phyloP scores from a whole-genome alignment of 345 rosid genomes.

The Gossypium thurberi region DNA sequence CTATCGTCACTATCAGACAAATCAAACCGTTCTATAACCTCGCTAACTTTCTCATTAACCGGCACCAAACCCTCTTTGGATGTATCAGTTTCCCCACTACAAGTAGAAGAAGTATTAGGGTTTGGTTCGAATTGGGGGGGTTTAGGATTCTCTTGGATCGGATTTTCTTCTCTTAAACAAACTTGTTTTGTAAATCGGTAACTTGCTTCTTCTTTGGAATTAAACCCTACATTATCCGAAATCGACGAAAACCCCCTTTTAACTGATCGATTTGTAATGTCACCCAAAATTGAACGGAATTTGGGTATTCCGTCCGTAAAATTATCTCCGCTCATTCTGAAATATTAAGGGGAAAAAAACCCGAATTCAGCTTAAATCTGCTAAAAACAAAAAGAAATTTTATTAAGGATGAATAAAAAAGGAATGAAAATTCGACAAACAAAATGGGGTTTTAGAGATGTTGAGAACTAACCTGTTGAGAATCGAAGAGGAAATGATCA shows the following conservation, averaged over 20 bases:
- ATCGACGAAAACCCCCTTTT: conserved; percentile 44
- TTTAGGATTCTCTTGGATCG: conserved; percentile 31
- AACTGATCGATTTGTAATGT: conserved; percentile 41
- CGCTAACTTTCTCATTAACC: conserved; percentile 22
- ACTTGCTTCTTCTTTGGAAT: conserved; percentile 31
- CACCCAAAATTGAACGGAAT: conserved; percentile 34
- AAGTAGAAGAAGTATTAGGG: conserved; percentile 17
- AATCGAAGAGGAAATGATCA: neutral
- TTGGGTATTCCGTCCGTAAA: conserved; percentile 18
- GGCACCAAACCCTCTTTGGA: conserved; percentile 10
- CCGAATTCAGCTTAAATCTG: neutral
- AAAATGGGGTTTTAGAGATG: neutral
- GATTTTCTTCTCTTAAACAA: conserved; percentile 40
- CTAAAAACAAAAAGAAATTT: neutral
- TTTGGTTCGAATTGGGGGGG: conserved; percentile 9
- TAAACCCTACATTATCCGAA: conserved; percentile 28
- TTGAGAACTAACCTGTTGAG: neutral
- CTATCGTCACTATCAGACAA: conserved; percentile 22
- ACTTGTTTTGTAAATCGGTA: conserved; percentile 30
- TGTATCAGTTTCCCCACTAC: neutral
- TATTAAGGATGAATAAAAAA: neutral
- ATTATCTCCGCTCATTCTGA: conserved; percentile 48
- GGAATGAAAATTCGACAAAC: neutral
- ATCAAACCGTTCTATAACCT: conserved; percentile 23
- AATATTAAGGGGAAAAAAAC: neutral